These are phyloP conservation scores for Globisporangium cystogenes DNA, from an alignment of 352 stramenopile species.

Conservation along the genomic window DNA sequence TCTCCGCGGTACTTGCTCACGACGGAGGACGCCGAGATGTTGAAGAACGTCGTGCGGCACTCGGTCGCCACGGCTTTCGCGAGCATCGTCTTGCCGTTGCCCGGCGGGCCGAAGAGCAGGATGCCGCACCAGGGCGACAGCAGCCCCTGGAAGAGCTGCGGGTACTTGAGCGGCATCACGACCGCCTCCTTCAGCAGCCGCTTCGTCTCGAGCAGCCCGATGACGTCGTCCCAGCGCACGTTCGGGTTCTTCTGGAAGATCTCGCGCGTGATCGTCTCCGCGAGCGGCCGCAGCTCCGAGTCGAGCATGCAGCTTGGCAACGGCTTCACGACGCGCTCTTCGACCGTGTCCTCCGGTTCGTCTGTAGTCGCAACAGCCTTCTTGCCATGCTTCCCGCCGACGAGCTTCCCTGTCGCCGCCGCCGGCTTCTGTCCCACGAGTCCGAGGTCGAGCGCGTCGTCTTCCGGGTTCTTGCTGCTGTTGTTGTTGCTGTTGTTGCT, in stretches of 20 bases:
- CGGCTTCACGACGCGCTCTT: constrained; percentile 82
- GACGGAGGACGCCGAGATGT: constrained; percentile 84
- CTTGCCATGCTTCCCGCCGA: constrained; percentile 22
- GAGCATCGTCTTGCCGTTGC: constrained; percentile 88
- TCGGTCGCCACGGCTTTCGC: constrained; percentile 82
- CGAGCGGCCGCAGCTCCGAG: constrained; percentile 80
- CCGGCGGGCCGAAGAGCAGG: constrained; percentile 79
- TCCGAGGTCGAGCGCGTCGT: constrained; percentile 46
- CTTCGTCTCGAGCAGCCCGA: constrained; percentile 90
- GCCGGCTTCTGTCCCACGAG: constrained; percentile 64
- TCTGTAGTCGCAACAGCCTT: constrained; percentile 19
- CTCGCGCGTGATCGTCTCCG: constrained; percentile 87
- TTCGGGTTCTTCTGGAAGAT: constrained; percentile 92
- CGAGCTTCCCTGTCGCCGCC: constrained; percentile 23
- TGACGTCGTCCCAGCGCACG: constrained; percentile 86
- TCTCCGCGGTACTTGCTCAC: constrained; percentile 85
- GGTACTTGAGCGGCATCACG: constrained; percentile 94
- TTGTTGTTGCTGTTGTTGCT: constrained; percentile 3
- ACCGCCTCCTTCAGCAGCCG: constrained; percentile 92
- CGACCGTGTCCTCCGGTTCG: constrained; percentile 43
- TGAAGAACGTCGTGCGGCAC: constrained; percentile 86
- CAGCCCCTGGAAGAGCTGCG: constrained; percentile 93
- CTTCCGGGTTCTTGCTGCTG: constrained; percentile 18
- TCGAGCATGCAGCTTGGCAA: constrained; percentile 84
- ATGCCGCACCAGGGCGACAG: constrained; percentile 89